Percentiles rank a stretch among this genome's conserved stretches.
Evolutionary conservation across 2,329 filamentous ascomycete species (phyloP).

Genomic region (Curvularia sp.): DNA sequence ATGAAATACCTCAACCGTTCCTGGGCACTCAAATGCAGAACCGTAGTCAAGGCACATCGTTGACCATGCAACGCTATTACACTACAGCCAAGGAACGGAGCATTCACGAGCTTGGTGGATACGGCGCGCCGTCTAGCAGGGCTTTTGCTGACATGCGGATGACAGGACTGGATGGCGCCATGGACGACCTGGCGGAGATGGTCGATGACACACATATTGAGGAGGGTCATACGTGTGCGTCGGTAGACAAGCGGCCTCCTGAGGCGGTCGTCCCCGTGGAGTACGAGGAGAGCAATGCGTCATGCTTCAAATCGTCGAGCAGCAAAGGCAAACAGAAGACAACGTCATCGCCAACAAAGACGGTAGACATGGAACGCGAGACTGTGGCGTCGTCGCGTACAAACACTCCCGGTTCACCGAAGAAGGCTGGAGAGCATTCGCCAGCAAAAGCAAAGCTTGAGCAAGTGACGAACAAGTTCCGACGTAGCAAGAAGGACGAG

Average conservation of each 20-base stretch:
- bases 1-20: conserved; percentile 26
- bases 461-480: conserved; percentile 56
- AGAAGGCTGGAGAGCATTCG: conserved; percentile 50
- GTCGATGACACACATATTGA: conserved; percentile 28
- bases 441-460: conserved; percentile 58
- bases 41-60: conserved; percentile 30
- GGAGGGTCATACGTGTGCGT: conserved; percentile 18
- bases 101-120: conserved; percentile 14
- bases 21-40: conserved; percentile 39
- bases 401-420: conserved; percentile 41
- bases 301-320: conserved; percentile 42
- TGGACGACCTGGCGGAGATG: conserved; percentile 49
- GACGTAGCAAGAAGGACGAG: conserved; percentile 50
- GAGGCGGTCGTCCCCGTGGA: conserved; percentile 16
- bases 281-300: conserved; percentile 33
- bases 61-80: conserved; percentile 38
- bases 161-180: conserved; percentile 49
- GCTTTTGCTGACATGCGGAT: conserved; percentile 37
- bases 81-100: conserved; percentile 33
- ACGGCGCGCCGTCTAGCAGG: conserved; percentile 21
- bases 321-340: conserved; percentile 45
- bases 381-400: conserved; percentile 34
- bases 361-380: conserved; percentile 21
- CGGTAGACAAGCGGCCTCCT: conserved; percentile 13
- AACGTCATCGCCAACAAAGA: conserved; percentile 35